phyloP scores from a whole-genome alignment of 805 yeast genomes.

The Saccharomyces mikatae region DNA sequence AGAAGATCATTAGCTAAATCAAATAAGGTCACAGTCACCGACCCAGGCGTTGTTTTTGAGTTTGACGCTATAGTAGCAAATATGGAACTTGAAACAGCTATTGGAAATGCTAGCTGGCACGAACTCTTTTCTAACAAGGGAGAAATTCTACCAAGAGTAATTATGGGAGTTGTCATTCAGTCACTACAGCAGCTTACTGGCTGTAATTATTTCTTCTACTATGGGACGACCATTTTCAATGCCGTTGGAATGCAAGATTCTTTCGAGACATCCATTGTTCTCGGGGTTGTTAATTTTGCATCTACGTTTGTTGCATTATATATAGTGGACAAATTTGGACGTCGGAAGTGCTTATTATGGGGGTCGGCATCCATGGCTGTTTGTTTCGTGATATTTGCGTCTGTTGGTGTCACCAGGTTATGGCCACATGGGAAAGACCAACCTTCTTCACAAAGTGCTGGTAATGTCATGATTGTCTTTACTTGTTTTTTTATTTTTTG shows the following conservation, averaged over 20 bases:
- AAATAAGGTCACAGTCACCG: conserved; percentile 46
- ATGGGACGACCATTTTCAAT: conserved; percentile 37
- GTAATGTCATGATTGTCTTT: conserved; percentile 34
- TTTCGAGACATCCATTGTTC: conserved; percentile 46
- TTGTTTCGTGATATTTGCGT: conserved; percentile 41
- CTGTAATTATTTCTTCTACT: conserved; percentile 55
- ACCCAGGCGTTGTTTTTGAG: conserved; percentile 46
- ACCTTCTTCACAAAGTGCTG: conserved; percentile 30
- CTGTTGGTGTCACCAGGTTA: conserved; percentile 46
- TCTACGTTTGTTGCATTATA: conserved; percentile 43
- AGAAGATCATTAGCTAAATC: conserved; percentile 43
- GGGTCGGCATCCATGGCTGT: conserved; percentile 41
- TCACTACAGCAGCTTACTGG: conserved; percentile 61
- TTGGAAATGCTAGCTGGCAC: conserved; percentile 45
- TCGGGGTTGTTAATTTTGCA: conserved; percentile 50
- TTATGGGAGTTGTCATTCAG: conserved; percentile 46
- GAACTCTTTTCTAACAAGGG: conserved; percentile 57
- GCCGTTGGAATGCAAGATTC: conserved; percentile 38
- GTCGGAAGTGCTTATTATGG: conserved; percentile 36
- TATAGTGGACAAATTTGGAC: conserved; percentile 45
- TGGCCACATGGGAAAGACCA: conserved; percentile 33
- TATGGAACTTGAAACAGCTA: conserved; percentile 48
- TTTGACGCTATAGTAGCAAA: conserved; percentile 46
- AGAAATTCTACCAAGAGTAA: conserved; percentile 38
- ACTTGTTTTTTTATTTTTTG: conserved; percentile 47